Percentiles rank a stretch among this genome's conserved stretches.
Conservation (phyloP, 257 asterid species). For the Striga asiatica region DNA sequence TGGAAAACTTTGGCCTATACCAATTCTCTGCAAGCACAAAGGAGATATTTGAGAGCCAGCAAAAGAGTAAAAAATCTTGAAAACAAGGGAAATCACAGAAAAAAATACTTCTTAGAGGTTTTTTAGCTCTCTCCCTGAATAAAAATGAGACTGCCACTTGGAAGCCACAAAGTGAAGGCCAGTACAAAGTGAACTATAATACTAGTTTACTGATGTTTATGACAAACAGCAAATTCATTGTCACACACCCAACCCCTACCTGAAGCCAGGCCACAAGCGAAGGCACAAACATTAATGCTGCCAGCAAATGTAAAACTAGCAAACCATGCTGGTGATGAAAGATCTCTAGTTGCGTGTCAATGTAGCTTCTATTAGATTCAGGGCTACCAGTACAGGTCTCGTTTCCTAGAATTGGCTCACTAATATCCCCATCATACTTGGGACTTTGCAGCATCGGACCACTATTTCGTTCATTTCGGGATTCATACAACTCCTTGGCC, state of each 20-base stretch:
- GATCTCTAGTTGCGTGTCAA: conserved; percentile 71
- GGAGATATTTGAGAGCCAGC: neutral
- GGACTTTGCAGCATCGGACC: conserved; percentile 26
- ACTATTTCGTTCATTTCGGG: conserved; percentile 24
- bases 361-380: conserved; percentile 54
- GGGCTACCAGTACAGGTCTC: conserved; percentile 40
- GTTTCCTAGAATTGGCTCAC: conserved; percentile 25
- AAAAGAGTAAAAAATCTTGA: neutral
- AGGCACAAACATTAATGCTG: conserved; percentile 71
- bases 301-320: conserved; percentile 70
- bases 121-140: too few species aligned
- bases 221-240: neutral
- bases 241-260: conserved; percentile 30
- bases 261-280: conserved; percentile 86
- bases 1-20: conserved; percentile 54
- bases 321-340: conserved; percentile 86
- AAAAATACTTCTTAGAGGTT: too few species aligned
- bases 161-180: too few species aligned
- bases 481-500: conserved; percentile 35
- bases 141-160: too few species aligned
- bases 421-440: conserved; percentile 26
- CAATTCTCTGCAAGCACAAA: conserved; percentile 52
- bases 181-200: too few species aligned
- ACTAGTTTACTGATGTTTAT: neutral
- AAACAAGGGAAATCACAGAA: neutral